Conservation (phyloP, 768 basidiomycete genomes). For the Auriscalpium orientale region DNA sequence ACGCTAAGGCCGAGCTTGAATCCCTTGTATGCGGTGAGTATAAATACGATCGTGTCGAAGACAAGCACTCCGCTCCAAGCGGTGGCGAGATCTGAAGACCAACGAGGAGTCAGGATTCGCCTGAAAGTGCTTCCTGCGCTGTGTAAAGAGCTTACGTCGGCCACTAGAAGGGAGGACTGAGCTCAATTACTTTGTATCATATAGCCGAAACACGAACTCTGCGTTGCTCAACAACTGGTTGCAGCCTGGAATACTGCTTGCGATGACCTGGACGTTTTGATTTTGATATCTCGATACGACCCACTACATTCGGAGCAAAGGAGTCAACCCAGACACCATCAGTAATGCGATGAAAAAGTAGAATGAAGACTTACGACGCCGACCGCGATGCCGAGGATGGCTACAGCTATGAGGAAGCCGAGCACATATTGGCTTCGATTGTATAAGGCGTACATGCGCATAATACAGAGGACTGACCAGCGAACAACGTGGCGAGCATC, state of each 20-base stretch:
- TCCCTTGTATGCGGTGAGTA: not conserved
- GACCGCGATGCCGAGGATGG: not conserved
- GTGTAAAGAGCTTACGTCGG: not conserved
- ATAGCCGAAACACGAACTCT: not conserved
- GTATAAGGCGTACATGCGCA: conserved; percentile 2
- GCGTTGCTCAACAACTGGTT: not conserved
- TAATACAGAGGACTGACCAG: not conserved
- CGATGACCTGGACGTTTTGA: not conserved
- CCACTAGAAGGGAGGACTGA: not conserved
- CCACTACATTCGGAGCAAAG: not conserved
- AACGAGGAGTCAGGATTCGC: too few relatives aligned
- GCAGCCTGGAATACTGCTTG: not conserved
- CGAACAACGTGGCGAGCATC: too few relatives aligned
- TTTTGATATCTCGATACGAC: not conserved
- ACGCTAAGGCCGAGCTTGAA: not conserved
- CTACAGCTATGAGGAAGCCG: not conserved
- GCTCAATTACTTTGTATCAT: not conserved
- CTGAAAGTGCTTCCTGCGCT: too few relatives aligned
- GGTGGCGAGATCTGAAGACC: not conserved
- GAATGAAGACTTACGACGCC: not conserved
- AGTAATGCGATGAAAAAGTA: too few relatives aligned
- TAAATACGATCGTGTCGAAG: not conserved
- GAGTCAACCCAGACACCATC: too few relatives aligned
- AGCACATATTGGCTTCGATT: not conserved
- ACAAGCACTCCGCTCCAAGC: not conserved